Percentiles rank a stretch among this genome's conserved stretches.
Evolutionary conservation across 2,329 filamentous ascomycete genomes (phyloP).

Genomic region (Monilinia fructigena): DNA sequence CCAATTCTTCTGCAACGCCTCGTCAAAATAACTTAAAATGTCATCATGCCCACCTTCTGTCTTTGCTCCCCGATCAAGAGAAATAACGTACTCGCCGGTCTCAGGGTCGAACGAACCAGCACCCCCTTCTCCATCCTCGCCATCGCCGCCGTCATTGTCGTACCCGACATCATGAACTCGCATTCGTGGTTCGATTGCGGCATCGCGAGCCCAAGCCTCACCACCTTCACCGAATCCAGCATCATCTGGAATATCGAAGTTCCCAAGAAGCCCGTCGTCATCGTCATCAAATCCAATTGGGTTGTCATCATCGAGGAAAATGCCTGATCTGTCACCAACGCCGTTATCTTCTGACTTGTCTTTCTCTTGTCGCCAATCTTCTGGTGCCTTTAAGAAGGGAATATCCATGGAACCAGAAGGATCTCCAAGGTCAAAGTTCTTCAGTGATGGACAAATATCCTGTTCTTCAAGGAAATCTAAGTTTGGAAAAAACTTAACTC

Average conservation of each 20-base stretch:
- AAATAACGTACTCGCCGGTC: constrained; percentile 73
- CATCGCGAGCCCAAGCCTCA: constrained; percentile 91
- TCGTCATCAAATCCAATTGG: constrained; percentile 79
- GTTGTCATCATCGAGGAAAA: constrained; percentile 85
- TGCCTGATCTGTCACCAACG: constrained; percentile 68
- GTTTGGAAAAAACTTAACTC: constrained; percentile 81
- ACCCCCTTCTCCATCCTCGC: constrained; percentile 50
- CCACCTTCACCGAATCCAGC: constrained; percentile 93
- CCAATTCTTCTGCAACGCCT: constrained; percentile 96
- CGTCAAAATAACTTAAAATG: constrained; percentile 97
- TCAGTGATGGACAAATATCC: constrained; percentile 92
- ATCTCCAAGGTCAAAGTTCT: constrained; percentile 88
- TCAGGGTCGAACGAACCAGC: constrained; percentile 61
- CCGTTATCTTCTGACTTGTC: constrained; percentile 55
- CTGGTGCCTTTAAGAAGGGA: constrained; percentile 84
- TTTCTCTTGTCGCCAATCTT: constrained; percentile 76
- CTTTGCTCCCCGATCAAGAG: constrained; percentile 72
- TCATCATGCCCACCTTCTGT: constrained; percentile 73
- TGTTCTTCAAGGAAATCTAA: constrained; percentile 74
- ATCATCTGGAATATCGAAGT: constrained; percentile 65
- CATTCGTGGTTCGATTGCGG: constrained; percentile 81
- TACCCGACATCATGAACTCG: constrained; percentile 68
- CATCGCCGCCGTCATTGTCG: constrained; percentile 53
- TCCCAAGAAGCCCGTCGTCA: constrained; percentile 66
- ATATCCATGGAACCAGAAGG: constrained; percentile 82